phyloP scores from a whole-genome alignment of 257 asterid species.

The Thymus quinquecostatus region DNA sequence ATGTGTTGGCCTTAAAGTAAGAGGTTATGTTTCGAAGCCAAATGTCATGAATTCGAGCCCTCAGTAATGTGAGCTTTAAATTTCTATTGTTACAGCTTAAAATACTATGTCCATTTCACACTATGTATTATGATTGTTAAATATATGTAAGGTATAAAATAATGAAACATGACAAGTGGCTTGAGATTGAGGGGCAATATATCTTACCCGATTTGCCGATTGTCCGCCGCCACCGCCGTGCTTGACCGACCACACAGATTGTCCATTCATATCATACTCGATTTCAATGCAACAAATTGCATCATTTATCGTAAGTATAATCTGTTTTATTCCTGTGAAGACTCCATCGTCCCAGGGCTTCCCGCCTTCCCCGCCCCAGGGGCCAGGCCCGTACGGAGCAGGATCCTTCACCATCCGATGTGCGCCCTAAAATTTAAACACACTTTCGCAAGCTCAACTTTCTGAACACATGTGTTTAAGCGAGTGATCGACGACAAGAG shows the following conservation, averaged over 20 bases:
- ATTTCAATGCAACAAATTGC: slow-evolving; percentile 64
- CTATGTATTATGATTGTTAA: no score
- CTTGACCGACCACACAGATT: slow-evolving; percentile 84
- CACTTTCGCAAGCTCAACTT: background rate
- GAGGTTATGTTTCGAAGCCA: no score
- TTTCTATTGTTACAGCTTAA: no score
- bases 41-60: no score
- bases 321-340: slow-evolving; percentile 72
- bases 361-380: slow-evolving; percentile 94
- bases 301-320: slow-evolving; percentile 54
- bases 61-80: no score
- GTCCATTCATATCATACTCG: slow-evolving; percentile 86
- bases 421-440: slow-evolving; percentile 31
- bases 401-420: slow-evolving; percentile 58
- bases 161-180: background rate
- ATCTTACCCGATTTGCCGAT: slow-evolving; percentile 49
- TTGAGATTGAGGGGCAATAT: background rate
- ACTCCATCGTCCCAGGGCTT: slow-evolving; percentile 94
- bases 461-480: no score
- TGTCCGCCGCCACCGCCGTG: slow-evolving; percentile 67
- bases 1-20: no score
- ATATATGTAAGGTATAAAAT: no score
- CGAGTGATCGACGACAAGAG: no score
- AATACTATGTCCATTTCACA: no score
- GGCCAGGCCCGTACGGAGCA: slow-evolving; percentile 83